These are phyloP conservation scores for Collybia sp. DNA, from an alignment of 768 basidiomycete species.

Conservation along the genomic window DNA sequence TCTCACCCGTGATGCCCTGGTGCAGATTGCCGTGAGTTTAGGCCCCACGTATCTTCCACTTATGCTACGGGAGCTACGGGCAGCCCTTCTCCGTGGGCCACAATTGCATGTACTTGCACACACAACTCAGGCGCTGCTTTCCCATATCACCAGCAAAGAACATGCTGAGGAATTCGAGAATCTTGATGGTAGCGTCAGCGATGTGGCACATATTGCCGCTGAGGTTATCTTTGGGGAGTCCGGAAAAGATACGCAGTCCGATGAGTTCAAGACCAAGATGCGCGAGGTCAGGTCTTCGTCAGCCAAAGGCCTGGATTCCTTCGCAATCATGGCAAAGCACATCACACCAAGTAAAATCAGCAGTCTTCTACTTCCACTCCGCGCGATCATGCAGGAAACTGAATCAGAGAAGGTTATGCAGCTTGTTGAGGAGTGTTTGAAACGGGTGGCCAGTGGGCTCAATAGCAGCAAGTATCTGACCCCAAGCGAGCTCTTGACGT, in stretches of 20 bases:
- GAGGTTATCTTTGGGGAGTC: slow-evolving; percentile 95
- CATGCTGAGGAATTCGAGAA: slow-evolving; percentile 47
- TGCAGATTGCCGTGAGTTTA: slow-evolving; percentile 68
- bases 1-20: slow-evolving; percentile 75
- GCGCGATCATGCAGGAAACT: slow-evolving; percentile 83
- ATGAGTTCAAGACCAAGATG: slow-evolving; percentile 94
- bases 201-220: slow-evolving; percentile 75
- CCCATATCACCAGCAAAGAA: slow-evolving; percentile 69
- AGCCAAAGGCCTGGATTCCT: slow-evolving; percentile 83
- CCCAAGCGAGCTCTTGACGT: slow-evolving; percentile 65
- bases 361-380: slow-evolving; percentile 70
- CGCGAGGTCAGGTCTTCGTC: slow-evolving; percentile 83
- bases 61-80: slow-evolving; percentile 76
- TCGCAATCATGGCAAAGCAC: slow-evolving; percentile 73
- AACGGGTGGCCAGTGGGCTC: slow-evolving; percentile 76
- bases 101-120: slow-evolving; percentile 92
- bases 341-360: slow-evolving; percentile 77
- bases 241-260: slow-evolving; percentile 79
- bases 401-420: slow-evolving; percentile 75
- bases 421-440: slow-evolving; percentile 84
- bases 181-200: slow-evolving; percentile 74
- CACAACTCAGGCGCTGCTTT: slow-evolving; percentile 74
- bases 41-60: slow-evolving; percentile 72
- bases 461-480: slow-evolving; percentile 75
- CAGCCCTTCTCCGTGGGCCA: slow-evolving; percentile 83